Conservation (phyloP, 768 basidiomycete species). For the Solioccasus polychromus region DNA sequence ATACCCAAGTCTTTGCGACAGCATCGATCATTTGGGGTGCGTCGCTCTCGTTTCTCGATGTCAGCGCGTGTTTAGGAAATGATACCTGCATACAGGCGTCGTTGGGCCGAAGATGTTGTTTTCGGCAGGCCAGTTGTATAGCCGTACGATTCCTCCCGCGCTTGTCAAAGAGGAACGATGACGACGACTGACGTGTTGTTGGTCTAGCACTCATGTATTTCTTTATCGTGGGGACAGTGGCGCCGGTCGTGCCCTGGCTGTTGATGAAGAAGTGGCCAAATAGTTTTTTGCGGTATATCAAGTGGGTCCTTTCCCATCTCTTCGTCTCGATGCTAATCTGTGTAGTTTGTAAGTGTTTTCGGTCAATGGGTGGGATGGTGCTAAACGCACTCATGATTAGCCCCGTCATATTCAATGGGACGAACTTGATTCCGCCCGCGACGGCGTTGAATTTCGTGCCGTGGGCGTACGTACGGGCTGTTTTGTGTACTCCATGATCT, state of each 20-base stretch:
- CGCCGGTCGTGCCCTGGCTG: slow-evolving; percentile 62
- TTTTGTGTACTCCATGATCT: not conserved
- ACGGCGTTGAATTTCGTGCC: slow-evolving; percentile 83
- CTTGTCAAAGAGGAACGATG: not conserved
- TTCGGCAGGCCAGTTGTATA: slow-evolving; percentile 53
- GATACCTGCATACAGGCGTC: slow-evolving; percentile 46
- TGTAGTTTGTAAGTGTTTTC: slow-evolving; percentile 11
- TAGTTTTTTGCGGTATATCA: slow-evolving; percentile 61
- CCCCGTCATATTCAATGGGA: slow-evolving; percentile 66
- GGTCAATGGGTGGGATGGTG: not conserved
- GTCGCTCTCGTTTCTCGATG: slow-evolving; percentile 1
- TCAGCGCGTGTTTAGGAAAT: slow-evolving; percentile 8
- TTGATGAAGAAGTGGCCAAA: slow-evolving; percentile 63
- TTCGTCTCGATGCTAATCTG: not conserved
- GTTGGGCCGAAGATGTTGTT: slow-evolving; percentile 66
- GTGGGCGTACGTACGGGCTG: slow-evolving; percentile 47
- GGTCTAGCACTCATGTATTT: slow-evolving; percentile 66
- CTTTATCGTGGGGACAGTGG: slow-evolving; percentile 69
- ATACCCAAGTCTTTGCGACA: slow-evolving; percentile 51
- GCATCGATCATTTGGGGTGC: slow-evolving; percentile 54
- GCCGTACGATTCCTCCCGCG: slow-evolving; percentile 16
- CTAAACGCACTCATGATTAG: slow-evolving; percentile 26
- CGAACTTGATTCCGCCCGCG: slow-evolving; percentile 72
- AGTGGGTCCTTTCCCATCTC: slow-evolving; percentile 42
- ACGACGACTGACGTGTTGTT: slow-evolving; percentile 24